Evolutionary conservation across 169 alveolate genomes (phyloP).

Genomic region (Plasmodium chabaudi): DNA sequence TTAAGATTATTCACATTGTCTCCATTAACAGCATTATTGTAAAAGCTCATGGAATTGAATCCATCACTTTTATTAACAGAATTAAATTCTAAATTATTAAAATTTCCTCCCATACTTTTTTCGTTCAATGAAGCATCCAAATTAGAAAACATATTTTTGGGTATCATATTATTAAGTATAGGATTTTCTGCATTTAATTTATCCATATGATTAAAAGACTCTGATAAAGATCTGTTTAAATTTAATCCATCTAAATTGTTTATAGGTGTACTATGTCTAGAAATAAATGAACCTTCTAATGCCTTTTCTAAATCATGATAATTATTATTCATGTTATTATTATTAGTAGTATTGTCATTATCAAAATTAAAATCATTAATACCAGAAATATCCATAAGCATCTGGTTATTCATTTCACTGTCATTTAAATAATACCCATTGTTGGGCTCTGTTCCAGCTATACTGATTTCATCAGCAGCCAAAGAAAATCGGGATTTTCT

Average conservation of each 20-base stretch:
- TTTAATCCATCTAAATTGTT: constrained; percentile 45
- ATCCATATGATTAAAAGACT: constrained; percentile 67
- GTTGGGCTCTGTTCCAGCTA: constrained; percentile 53
- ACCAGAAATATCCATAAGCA: constrained; percentile 62
- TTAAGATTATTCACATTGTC: constrained; percentile 8
- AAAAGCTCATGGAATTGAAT: constrained; percentile 1
- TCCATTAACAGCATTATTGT: constrained; percentile 8
- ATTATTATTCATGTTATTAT: neutral
- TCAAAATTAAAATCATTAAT: constrained; percentile 41
- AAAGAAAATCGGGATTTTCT: constrained; percentile 68
- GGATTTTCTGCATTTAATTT: constrained; percentile 51
- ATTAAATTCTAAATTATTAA: constrained; percentile 51
- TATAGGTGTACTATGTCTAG: constrained; percentile 61
- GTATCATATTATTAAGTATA: constrained; percentile 69
- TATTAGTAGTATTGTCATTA: constrained; percentile 6
- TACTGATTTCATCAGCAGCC: constrained; percentile 73
- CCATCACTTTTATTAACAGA: constrained; percentile 32
- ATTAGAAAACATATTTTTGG: constrained; percentile 70
- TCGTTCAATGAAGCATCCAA: constrained; percentile 38
- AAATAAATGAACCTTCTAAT: constrained; percentile 54
- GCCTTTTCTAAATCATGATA: constrained; percentile 29
- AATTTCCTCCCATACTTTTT: constrained; percentile 39
- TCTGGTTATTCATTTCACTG: constrained; percentile 61
- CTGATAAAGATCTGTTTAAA: constrained; percentile 46
- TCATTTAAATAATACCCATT: constrained; percentile 43